Conservation (phyloP, 352 stramenopile genomes). For the Bremia lactucae region DNA sequence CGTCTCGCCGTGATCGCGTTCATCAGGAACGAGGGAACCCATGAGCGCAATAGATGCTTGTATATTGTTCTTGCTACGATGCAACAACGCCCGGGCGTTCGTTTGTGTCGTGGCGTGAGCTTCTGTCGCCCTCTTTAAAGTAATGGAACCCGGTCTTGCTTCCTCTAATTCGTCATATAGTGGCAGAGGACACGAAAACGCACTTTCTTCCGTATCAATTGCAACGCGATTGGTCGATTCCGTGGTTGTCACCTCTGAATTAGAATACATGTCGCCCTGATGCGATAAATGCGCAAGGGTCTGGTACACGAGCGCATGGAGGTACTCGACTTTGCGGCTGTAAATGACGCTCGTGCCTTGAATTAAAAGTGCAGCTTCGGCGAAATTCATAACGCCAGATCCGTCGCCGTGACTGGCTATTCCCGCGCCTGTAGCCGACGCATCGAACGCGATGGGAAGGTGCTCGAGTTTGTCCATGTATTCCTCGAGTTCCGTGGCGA, state of each 20-base stretch:
- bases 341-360: conserved; percentile 91
- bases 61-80: conserved; percentile 59
- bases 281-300: conserved; percentile 76
- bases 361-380: conserved; percentile 87
- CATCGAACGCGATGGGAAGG: conserved; percentile 59
- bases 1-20: conserved; percentile 68
- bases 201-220: conserved; percentile 15
- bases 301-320: conserved; percentile 89
- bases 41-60: conserved; percentile 73
- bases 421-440: conserved; percentile 20
- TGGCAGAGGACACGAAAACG: conserved; percentile 50
- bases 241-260: conserved; percentile 11
- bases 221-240: conserved; percentile 15
- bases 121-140: conserved; percentile 25
- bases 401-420: conserved; percentile 8
- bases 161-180: conserved; percentile 57
- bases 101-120: conserved; percentile 13
- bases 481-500: conserved; percentile 83
- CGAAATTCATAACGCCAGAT: conserved; percentile 83
- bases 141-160: conserved; percentile 37
- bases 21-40: conserved; percentile 65
- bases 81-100: conserved; percentile 10
- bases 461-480: conserved; percentile 85
- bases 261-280: conserved; percentile 28
- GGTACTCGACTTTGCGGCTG: conserved; percentile 92